Base-by-base conservation (phyloP, 768 basidiomycete genomes). In the Podaxis sp. region DNA sequence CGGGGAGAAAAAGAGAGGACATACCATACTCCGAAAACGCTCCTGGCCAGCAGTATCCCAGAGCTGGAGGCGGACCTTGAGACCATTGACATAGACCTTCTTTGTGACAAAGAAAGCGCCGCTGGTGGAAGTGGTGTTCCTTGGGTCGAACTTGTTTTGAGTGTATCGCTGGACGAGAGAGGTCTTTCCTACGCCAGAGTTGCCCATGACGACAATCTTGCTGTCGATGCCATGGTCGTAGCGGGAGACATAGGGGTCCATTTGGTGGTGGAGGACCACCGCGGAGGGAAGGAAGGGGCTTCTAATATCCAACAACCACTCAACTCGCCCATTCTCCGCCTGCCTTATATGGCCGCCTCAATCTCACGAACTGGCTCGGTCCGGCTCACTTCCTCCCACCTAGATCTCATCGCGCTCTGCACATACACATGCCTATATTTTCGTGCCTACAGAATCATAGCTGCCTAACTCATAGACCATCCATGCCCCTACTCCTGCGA, bases 21-120 rank as follows among this genome's bases (percentile, higher is more conserved):
- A 48, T 64, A 91, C 91, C 91, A 95, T 93, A 71, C 89, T 91
- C 65, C 94, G 84, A 74, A 95, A 96, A 65, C 94, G 81, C 80
- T 95, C 94, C 82, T 96, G 94, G 33, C 94, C 94, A 58, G 93
- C 95, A 66, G 95, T 94, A 72, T 96, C 94, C 94, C 94, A 94
- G 62, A 94, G 80, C 75, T 94, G 92, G 60, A 94, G 79, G 62
- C 92, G 85, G 13, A 97, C 93, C 73, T 90, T 91, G 70, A 91
- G 81, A 60, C 91, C 93, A 67, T 94, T 87, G 66, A 96, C 82
- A 72, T 85, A 82, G 55, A 93, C 87, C 78, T 95, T 95, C 84
- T 96, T 96, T 60, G 93, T 91, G 64, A 95, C 90, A 77, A 97
- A 95, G 76, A 93, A 91, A 63, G 95, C 94, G 66, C 94, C 94